Evolutionary conservation across 169 alveolate genomes (phyloP), one percentile per base, ranked within the genome.

Genomic region (Theileria equi): DNA sequence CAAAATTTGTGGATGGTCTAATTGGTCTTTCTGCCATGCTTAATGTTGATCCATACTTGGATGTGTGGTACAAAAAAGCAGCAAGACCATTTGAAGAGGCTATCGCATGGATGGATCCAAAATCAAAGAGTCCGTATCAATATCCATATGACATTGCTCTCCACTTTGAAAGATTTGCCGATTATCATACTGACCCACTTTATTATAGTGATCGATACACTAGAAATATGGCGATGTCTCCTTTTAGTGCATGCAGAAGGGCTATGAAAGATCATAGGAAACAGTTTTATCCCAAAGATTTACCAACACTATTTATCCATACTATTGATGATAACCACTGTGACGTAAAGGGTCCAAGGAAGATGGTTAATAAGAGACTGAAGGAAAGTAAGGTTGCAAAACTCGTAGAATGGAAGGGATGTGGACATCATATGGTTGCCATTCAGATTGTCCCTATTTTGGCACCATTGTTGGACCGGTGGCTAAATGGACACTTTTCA

Each of bases 1-100:
- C 58, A 36, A 35, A 59, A 34, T 64, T 79, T 50, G 54, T 76
- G 44, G 82, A 70, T 29, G 88, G 89, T 7, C 40, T 80, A 26
- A 55, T 84, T 16, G 61, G 87, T 5, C 40, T 84, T 32, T 84
- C 89, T 17, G 86, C 86, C 1, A 84, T 84, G 91, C 41, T 72
- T 3, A 72, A 82, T 25, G 55, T 84, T 6, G 67, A 34, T 8
- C 10, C 2, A 5, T 13, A 59, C 36, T 1, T 53, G 16, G 38
- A 16, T 1, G 17, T n/a, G n/a, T n/a, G n/a, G n/a, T n/a, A 11
- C 6, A 19, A 17, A 5, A 53, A 13, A 6, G 4, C 19, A 6
- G 17, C 2, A 13, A 3, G 5, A 7, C 2, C 3, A 16, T 28
- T 53, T 2, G 8, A 34, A 1, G 8, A 5, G 13, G 3, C 36